Percentiles rank a stretch among this genome's conserved stretches.
phyloP scores from a whole-genome alignment of 257 asterid genomes.

The Ocimum tenuiflorum region DNA sequence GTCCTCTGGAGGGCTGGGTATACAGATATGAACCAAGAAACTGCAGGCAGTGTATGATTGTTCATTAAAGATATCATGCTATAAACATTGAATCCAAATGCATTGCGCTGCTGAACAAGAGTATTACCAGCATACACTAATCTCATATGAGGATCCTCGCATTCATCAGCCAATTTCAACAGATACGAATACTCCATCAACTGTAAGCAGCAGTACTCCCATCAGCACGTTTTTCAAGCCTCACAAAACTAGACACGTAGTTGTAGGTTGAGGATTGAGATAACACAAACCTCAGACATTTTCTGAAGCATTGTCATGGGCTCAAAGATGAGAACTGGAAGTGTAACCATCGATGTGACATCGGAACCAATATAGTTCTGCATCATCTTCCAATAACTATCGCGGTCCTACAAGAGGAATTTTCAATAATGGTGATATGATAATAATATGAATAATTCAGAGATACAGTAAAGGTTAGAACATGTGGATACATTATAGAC shows the following conservation, averaged over 20 bases:
- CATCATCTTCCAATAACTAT: slow-evolving; percentile 98
- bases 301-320: slow-evolving; percentile 99
- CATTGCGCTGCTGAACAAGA: neutral
- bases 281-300: slow-evolving; percentile 83
- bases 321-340: slow-evolving; percentile 94
- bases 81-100: slow-evolving; percentile 27
- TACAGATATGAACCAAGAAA: slow-evolving; percentile 84
- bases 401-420: slow-evolving; percentile 65
- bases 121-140: slow-evolving; percentile 62
- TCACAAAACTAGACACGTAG: neutral
- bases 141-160: slow-evolving; percentile 94
- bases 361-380: slow-evolving; percentile 91
- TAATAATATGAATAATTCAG: neutral
- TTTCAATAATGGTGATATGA: neutral
- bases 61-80: neutral
- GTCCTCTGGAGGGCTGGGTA: slow-evolving; percentile 88
- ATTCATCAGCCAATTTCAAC: slow-evolving; percentile 82
- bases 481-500: neutral
- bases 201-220: slow-evolving; percentile 36
- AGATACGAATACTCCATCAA: slow-evolving; percentile 89
- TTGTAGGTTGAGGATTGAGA: neutral
- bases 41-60: slow-evolving; percentile 35
- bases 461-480: neutral
- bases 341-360: slow-evolving; percentile 95
- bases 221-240: neutral